These are phyloP conservation scores for Primulina eburnea DNA, from an alignment of 257 asterid genomes.

Conservation along the genomic window DNA sequence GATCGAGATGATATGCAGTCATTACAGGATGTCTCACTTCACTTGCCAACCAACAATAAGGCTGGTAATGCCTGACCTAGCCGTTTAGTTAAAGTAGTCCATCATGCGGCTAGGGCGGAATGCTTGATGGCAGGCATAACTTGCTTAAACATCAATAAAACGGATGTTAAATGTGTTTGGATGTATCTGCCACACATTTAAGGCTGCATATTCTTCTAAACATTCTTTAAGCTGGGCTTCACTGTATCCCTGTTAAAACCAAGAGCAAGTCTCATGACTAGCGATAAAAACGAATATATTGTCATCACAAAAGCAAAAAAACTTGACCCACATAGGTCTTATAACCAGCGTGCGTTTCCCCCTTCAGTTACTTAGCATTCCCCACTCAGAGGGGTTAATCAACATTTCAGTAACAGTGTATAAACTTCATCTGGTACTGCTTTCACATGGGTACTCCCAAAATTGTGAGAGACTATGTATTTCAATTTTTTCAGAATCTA, in stretches of 20 bases:
- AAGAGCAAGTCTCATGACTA: background rate
- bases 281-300: background rate
- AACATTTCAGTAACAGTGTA: background rate
- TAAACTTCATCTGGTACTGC: background rate
- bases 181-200: constrained; percentile 98
- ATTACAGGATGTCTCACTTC: too few relatives aligned
- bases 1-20: too few relatives aligned
- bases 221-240: constrained; percentile 96
- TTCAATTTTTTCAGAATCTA: constrained; percentile 24
- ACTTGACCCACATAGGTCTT: too few relatives aligned
- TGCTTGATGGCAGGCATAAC: background rate
- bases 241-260: constrained; percentile 80
- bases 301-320: background rate
- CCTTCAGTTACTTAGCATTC: too few relatives aligned
- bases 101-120: constrained; percentile 1
- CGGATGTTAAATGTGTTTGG: constrained; percentile 91
- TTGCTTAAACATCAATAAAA: constrained; percentile 61
- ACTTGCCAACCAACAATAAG: background rate
- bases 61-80: background rate
- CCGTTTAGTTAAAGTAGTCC: background rate
- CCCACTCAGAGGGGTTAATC: too few relatives aligned
- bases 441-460: background rate
- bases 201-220: constrained; percentile 93
- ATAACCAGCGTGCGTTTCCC: too few relatives aligned
- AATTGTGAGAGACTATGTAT: background rate